Evolutionary conservation across 441 rosid species (phyloP), one percentile per base, ranked within the genome.

Genomic region (Populus hybrid): DNA sequence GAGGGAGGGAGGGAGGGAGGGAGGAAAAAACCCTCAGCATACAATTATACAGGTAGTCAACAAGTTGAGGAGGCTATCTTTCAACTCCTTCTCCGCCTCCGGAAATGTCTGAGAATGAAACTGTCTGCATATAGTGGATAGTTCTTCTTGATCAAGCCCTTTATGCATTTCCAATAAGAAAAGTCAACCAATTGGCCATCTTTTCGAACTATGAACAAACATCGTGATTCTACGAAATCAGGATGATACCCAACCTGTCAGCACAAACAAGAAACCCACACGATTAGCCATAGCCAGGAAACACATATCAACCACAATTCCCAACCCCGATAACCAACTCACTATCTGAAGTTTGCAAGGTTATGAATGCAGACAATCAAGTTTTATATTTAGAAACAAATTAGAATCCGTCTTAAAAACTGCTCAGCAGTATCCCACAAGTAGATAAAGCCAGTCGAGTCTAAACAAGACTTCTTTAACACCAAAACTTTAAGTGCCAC

Each of bases 111-210:
- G 78, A 89, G 91, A 83, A 96, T 92, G 83, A 96, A 96, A 82
- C 90, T 90, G 83, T 93, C 97, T 28, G 98, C 98, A 69, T 92
- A 87, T 61, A 91, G 83, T 63, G 98, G 99, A 82, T 94, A 96
- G 83, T 91, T 96, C 87, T 89, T 94, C 86, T 90, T 88, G 73
- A 96, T 91, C 69, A 96, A 78, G 21, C 98, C 98, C 85, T 94
- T 91, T 81, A 94, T 90, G 90, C 99, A 96, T 87, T 96, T 96
- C 99, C 99, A 91, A 84, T 90, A 96, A 5, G 99, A 96, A 86
- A 96, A 94, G 83, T 94, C 98, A 3, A 90, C 85, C 65, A 84
- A 73, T 73, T 87, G 82, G 64, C 97, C 98, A 82, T 95, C 97
- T 79, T 81, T 92, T 67, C 95, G 91, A 68, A 89, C 95, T 79